phyloP scores from a whole-genome alignment of 2,329 filamentous ascomycete genomes.

The Cladosporium phlei region DNA sequence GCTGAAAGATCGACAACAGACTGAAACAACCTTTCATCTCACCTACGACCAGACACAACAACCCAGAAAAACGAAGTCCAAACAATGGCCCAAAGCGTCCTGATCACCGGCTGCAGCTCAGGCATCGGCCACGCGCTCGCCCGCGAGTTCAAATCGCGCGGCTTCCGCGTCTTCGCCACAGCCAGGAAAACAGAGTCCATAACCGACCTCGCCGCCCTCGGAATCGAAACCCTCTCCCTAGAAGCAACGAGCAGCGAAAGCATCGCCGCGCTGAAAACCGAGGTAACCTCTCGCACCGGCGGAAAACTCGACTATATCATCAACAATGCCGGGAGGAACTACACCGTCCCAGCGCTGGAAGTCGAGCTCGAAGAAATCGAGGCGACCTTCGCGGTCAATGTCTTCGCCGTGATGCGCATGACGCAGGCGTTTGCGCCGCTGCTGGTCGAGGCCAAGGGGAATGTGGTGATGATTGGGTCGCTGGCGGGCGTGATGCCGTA shows the following conservation, averaged over 20 bases:
- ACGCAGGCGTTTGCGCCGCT: slow-evolving; percentile 54
- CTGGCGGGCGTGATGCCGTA: slow-evolving; percentile 43
- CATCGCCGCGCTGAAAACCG: slow-evolving; percentile 43
- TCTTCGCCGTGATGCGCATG: slow-evolving; percentile 55
- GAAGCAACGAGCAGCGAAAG: slow-evolving; percentile 50
- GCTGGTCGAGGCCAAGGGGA: slow-evolving; percentile 42
- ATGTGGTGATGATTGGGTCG: slow-evolving; percentile 36
- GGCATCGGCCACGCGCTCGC: slow-evolving; percentile 57
- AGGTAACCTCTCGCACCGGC: slow-evolving; percentile 44
- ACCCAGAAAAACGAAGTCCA: no score
- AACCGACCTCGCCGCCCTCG: slow-evolving; percentile 44
- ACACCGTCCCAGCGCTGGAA: slow-evolving; percentile 55
- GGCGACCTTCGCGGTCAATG: slow-evolving; percentile 49
- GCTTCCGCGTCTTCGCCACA: slow-evolving; percentile 55
- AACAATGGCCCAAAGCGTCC: slow-evolving; percentile 25
- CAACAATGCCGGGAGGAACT: slow-evolving; percentile 56
- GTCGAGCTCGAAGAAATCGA: slow-evolving; percentile 47
- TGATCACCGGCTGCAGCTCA: slow-evolving; percentile 38
- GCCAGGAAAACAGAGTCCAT: slow-evolving; percentile 49
- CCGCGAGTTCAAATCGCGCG: slow-evolving; percentile 50
- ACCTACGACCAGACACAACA: no score
- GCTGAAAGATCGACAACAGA: no score
- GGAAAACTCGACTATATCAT: slow-evolving; percentile 53
- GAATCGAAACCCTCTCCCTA: slow-evolving; percentile 52
- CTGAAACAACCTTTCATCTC: no score